Evolutionary conservation across 2,329 filamentous ascomycete genomes (phyloP), one percentile per base, ranked within the genome.

Genomic region (Arthrinium phaeospermum): DNA sequence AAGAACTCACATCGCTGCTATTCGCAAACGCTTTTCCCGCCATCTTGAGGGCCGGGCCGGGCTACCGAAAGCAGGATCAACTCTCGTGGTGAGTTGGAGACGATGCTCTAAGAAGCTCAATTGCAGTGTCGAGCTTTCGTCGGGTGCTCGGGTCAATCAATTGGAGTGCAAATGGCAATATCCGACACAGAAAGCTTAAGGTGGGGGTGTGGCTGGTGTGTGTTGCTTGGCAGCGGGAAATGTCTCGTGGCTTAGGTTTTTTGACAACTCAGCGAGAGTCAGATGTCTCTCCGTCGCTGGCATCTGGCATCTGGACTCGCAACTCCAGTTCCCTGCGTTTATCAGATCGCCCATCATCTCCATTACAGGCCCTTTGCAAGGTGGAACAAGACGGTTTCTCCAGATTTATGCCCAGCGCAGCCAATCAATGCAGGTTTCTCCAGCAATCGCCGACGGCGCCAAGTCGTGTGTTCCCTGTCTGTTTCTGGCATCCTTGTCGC

Each of bases 321-420:
- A 64, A 64, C 57, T 64, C 57, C 57, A 64, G 57, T 64, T 64
- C 57, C 57, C 57, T 64, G 57, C 57, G 57, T 41, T 64, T 64
- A 64, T 41, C 57, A 64, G 57, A 64, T 64, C 57, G 57, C 13
- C 57, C 34, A 41, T 64, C 57, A 37, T n/a, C 57, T 64, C 57
- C 57, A 64, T 64, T 37, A 34, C 57, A n/a, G 34, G 57, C 30
- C 34, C 57, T 64, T n/a, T 64, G 34, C 57, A 2, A 64, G 34
- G 57, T 64, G 57, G 57, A 64, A 64, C 57, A 41, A 24, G 34
- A 13, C 57, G 4, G 10, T 34, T 64, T 64, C 57, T 64, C 57
- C 57, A 41, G 57, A 64, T 41, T 64, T 41, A 64, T 64, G 30
- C 57, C 57, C 57, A n/a, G n/a, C 8, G 30, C 34, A 13, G 34